Percentiles rank a stretch among this genome's conserved stretches.
Conservation (phyloP, 139 green algal species). For the Ettlia oleoabundans region DNA sequence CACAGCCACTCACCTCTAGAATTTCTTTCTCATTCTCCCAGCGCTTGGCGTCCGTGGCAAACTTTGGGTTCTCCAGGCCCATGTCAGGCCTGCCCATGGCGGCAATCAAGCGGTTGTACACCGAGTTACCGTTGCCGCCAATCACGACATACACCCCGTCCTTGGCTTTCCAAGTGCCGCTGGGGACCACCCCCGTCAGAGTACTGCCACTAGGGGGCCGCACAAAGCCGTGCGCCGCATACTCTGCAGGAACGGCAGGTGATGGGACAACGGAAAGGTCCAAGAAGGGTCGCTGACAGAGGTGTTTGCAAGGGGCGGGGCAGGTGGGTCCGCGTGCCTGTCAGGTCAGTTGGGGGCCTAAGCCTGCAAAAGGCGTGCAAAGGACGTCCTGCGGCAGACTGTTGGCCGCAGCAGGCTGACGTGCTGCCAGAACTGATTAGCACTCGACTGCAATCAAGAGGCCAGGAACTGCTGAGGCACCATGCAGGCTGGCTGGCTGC, state of each 20-base stretch:
- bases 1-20: slow-evolving; percentile 30
- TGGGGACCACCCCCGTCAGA: slow-evolving; percentile 82
- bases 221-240: slow-evolving; percentile 47
- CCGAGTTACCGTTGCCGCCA: slow-evolving; percentile 13
- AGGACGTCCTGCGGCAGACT: no score
- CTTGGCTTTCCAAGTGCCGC: slow-evolving; percentile 64
- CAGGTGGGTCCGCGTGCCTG: no score
- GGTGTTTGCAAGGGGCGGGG: neutral
- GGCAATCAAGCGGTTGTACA: slow-evolving; percentile 81
- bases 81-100: slow-evolving; percentile 78
- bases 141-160: slow-evolving; percentile 50
- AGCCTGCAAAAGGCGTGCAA: no score
- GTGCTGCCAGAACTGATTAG: no score
- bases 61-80: slow-evolving; percentile 65
- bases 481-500: no score
- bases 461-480: no score
- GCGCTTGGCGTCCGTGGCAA: slow-evolving; percentile 63
- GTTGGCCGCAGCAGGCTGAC: no score
- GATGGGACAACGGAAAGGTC: neutral
- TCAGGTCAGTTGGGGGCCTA: no score
- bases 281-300: neutral
- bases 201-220: slow-evolving; percentile 67
- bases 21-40: slow-evolving; percentile 55
- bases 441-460: no score
- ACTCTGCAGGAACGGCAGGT: slow-evolving; percentile 25